Base-by-base conservation (phyloP, 2,329 filamentous ascomycete species). In the Rhynchosporium agropyri region DNA sequence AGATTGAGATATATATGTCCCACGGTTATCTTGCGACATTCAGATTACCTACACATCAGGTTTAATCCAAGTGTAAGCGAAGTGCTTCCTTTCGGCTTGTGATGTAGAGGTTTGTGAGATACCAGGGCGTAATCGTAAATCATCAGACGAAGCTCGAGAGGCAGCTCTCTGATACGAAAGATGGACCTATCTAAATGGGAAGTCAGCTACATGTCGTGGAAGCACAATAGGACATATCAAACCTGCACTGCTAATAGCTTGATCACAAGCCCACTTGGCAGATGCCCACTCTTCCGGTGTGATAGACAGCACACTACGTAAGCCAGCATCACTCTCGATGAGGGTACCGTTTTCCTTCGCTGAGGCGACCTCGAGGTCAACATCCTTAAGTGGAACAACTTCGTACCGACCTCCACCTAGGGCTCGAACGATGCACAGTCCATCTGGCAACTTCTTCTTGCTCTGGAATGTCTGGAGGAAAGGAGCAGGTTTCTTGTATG, bases 81-180 rank as follows among this genome's bases (percentile, higher is more conserved):
- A 43, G 20, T 20, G n/a, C 6, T 20, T 12, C 43, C 12, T 8
- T 31, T 10, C 15, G 33, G 33, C 6, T 5, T 45, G 29, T 29
- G 51, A n/a, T 57, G 43, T 6, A 49, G 4, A 13, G 40, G 46
- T 31, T 51, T 65, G 4, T n/a, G 20, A 12, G 40, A 20, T 13
- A 61, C 56, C 13, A 69, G 13, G 10, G 61, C 57, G 20, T 61
- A 65, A n/a, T 66, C 62, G 40, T 68, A 69, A 45, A 69, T 64
- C 3, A 48, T 57, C 12, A 58, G 61, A 13, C 67, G 67, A 5
- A 70, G 40, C 54, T 68, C 65, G n/a, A 63, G 48, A 9, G 64
- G 68, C 15, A 69, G 60, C 31, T 66, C 64, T 4, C 50, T 40
- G 45, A 69, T 64, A 7, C 67, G 63, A 38, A 68, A 70, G 49